Evolutionary conservation across 1,284 basidiomycete species (phyloP), one percentile per base, ranked within the genome.

Genomic region (Boletus sp.): DNA sequence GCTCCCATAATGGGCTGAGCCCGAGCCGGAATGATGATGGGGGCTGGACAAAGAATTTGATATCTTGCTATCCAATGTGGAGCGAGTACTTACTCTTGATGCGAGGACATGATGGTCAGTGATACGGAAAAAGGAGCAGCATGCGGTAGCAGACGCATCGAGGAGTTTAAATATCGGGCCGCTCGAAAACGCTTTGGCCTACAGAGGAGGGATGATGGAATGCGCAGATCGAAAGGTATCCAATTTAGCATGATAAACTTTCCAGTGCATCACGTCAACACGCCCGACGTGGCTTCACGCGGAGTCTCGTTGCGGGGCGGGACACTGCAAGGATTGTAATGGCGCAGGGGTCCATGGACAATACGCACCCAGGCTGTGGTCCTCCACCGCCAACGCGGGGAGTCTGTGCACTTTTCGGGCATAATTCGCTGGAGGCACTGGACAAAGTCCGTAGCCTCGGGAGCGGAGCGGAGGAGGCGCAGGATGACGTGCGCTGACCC

Each of bases 191-290:
- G 50, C 55, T 62, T 60, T 60, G 40, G 17, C 55, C 26, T 41
- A 46, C n/a, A 49, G 38, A 48, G 42, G 41, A 44, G 29, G 36
- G 27, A 48, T 63, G 56, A 51, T 52, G 52, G 39, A 53, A 64
- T 57, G 47, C 8, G 48, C 25, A 43, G 44, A 62, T 60, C 52
- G 44, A 46, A 51, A 19, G 33, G 37, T 25, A 44, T 29, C 57
- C 40, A 46, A 50, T 57, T 59, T 61, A 37, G 52, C 40, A 52
- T 36, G 50, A 51, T 53, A 48, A 20, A 10, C 47, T 61, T 57
- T 64, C 64, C 61, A 63, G 65, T 67, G 63, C 40, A 63, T 53
- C 47, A 60, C 65, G 55, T 61, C 35, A 57, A 41, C 38, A 26
- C 4, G 16, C 32, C 19, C 46, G 29, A 36, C n/a, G 8, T 8